Evolutionary conservation across 1,139 yeast genomes (phyloP).

Genomic region (Yamadazyma sp.): DNA sequence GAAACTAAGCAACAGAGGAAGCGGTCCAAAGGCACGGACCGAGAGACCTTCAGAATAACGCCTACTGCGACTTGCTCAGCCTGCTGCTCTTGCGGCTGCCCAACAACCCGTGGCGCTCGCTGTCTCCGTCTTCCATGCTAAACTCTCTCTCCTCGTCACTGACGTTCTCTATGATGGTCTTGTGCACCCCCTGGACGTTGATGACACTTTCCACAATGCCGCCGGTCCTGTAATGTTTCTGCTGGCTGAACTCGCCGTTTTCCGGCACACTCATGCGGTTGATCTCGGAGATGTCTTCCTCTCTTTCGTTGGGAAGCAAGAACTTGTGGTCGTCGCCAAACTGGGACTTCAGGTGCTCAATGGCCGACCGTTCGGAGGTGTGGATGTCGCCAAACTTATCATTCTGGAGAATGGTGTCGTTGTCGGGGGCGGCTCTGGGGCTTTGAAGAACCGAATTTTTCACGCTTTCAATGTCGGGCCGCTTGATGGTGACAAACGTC

Average conservation of each 20-base stretch:
- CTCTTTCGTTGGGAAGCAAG: slow-evolving; percentile 28
- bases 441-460: slow-evolving; percentile 26
- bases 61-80: not conserved
- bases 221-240: slow-evolving; percentile 52
- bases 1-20: too few species aligned
- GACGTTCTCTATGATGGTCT: slow-evolving; percentile 76
- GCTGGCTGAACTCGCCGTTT: slow-evolving; percentile 31
- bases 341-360: slow-evolving; percentile 28
- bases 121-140: slow-evolving; percentile 8
- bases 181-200: slow-evolving; percentile 80
- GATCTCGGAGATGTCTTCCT: slow-evolving; percentile 31
- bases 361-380: slow-evolving; percentile 53
- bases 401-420: slow-evolving; percentile 8
- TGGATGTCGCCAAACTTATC: slow-evolving; percentile 42
- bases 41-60: too few species aligned
- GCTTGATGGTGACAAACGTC: slow-evolving; percentile 67
- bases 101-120: slow-evolving; percentile 7
- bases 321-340: slow-evolving; percentile 13
- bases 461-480: slow-evolving; percentile 36
- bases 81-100: slow-evolving; percentile 7
- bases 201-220: slow-evolving; percentile 85
- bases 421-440: slow-evolving; percentile 15
- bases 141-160: slow-evolving; percentile 34
- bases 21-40: too few species aligned
- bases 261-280: slow-evolving; percentile 15